These are phyloP conservation scores for Suillus bovinus DNA, from an alignment of 768 basidiomycete species.

Conservation along the genomic window DNA sequence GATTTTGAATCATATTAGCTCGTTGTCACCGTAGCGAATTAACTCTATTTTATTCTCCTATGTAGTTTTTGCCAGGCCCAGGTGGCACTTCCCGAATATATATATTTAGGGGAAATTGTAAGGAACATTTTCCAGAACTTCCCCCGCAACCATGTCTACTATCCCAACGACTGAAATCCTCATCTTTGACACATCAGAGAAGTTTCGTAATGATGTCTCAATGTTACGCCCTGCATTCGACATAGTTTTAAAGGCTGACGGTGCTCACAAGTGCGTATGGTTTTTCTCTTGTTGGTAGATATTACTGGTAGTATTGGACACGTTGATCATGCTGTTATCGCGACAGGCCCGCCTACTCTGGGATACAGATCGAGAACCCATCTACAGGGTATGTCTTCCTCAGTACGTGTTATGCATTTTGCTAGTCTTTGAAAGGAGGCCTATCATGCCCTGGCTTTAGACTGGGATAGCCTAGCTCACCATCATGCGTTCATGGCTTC, in stretches of 20 bases:
- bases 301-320: not conserved
- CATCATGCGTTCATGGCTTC: constrained; percentile 17
- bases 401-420: constrained; percentile 14
- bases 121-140: not conserved
- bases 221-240: constrained; percentile 10
- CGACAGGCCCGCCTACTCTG: constrained; percentile 21
- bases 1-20: too few species aligned
- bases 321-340: not conserved
- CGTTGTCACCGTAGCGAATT: too few species aligned
- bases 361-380: constrained; percentile 21
- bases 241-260: constrained; percentile 11
- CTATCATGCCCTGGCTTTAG: constrained; percentile 11
- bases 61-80: too few species aligned
- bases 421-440: not conserved
- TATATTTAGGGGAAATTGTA: not conserved
- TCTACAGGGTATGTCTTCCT: constrained; percentile 17
- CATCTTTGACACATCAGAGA: constrained; percentile 18
- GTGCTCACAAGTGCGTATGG: constrained; percentile 16
- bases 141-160: constrained; percentile 12
- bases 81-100: too few species aligned
- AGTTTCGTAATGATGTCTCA: constrained; percentile 8
- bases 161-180: constrained; percentile 26
- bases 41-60: too few species aligned
- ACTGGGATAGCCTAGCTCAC: constrained; percentile 27
- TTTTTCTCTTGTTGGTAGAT: not conserved